phyloP scores from a whole-genome alignment of 179 eudicot species.

The Beta macrorhiza region DNA sequence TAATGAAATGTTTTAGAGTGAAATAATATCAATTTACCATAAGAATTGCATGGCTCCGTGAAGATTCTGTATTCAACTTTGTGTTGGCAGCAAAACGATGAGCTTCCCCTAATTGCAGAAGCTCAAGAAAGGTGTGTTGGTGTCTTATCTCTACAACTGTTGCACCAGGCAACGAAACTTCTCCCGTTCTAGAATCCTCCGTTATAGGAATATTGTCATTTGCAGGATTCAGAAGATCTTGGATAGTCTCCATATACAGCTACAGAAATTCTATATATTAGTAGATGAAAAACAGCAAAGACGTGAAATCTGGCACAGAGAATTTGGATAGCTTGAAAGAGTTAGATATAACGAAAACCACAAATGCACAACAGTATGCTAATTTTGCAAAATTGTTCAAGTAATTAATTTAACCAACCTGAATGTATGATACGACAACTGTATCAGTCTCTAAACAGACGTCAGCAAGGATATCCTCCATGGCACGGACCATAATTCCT shows the following conservation, averaged over 20 bases:
- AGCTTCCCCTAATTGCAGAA: constrained; percentile 84
- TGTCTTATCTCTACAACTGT: constrained; percentile 76
- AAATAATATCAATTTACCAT: constrained; percentile 53
- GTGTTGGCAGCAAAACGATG: constrained; percentile 97
- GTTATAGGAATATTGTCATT: constrained; percentile 93
- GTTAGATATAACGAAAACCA: not conserved
- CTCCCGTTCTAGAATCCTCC: constrained; percentile 94
- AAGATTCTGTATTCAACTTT: constrained; percentile 94
- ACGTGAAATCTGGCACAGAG: not conserved
- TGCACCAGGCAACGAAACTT: constrained; percentile 96
- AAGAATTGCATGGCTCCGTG: constrained; percentile 95
- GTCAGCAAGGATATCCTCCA: constrained; percentile 92
- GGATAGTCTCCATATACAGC: constrained; percentile 98
- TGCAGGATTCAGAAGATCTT: constrained; percentile 90
- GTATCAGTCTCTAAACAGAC: constrained; percentile 71
- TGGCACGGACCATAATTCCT: constrained; percentile 99
- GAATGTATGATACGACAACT: constrained; percentile 79
- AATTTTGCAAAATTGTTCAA: constrained; percentile 2
- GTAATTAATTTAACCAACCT: constrained; percentile 47
- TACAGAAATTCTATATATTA: constrained; percentile 32
- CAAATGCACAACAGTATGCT: constrained; percentile 9
- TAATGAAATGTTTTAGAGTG: not conserved
- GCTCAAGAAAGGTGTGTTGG: constrained; percentile 77
- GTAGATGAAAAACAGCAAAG: constrained; percentile 1
- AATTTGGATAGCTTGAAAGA: not conserved